Base-by-base conservation (phyloP, 176 grass and related monocot species). In the Eleusine coracana region DNA sequence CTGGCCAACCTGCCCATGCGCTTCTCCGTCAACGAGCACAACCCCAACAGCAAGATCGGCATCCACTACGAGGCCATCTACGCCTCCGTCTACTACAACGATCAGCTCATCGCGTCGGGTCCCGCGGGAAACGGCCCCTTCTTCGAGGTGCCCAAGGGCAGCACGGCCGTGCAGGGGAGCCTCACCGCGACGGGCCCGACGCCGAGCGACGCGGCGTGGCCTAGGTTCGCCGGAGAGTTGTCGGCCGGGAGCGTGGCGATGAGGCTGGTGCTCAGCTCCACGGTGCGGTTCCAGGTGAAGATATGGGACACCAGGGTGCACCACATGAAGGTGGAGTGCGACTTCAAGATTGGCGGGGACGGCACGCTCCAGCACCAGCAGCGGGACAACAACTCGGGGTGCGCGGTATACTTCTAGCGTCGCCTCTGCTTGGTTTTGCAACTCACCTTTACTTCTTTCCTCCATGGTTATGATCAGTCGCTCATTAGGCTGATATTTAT, bases 11-110 rank as follows among this genome's bases (percentile, higher is more conserved):
- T 88, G 40, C 82, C 89, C 2, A 42, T 95, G 60, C 66, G 21
- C 25, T 93, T 98, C 70, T 80, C 82, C 82, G 89, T 95, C 81
- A 46, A 16, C 39, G 87, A 93, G 68, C 92, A 86, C 14, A 98
- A 98, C 79, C 77, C 92, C 66, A 98, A 95, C 89, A n/a, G 68
- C 63, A 93, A 90, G 67, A 80, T 98, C 72, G 92, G 96, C 72
- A 88, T 98, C 25, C 69, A 82, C 79, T 95, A 86, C 84, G 79
- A 75, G 1, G 10, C 60, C 28, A 38, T 95, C 25, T 6, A 25
- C 21, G 95, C 77, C 15, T 84, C 88, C 5, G 82, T 95, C 31
- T 91, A 81, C 84, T 93, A 95, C 90, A 34, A 7, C 45, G 72
- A 95, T 82, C 65, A 52, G 50, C 18, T 58, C 55, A n/a, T 58